phyloP scores from a whole-genome alignment of 371 early-diverging fungal species.

The Parasitella parasitica region DNA sequence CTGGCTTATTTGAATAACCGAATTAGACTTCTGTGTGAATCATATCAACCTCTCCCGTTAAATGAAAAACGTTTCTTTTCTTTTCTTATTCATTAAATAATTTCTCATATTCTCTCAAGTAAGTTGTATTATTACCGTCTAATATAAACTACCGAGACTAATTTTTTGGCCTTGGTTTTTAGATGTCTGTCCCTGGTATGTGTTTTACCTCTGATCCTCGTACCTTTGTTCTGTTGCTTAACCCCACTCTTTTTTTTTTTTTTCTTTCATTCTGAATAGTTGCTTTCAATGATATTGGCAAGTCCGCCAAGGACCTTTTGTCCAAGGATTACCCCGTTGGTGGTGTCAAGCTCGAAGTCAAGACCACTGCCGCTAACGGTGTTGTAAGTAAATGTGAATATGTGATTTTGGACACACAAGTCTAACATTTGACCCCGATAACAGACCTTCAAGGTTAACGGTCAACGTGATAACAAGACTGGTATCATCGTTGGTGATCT shows the following conservation, averaged over 20 bases:
- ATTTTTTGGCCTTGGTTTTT: neutral
- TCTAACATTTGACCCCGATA: neutral
- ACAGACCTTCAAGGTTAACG: slow-evolving; percentile 94
- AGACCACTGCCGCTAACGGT: slow-evolving; percentile 92
- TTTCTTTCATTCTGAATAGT: too few species aligned
- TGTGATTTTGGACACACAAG: neutral
- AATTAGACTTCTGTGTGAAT: neutral
- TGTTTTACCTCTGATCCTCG: neutral
- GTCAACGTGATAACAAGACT: slow-evolving; percentile 91
- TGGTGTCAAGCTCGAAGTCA: slow-evolving; percentile 93
- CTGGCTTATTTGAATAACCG: neutral
- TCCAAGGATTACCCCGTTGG: slow-evolving; percentile 96
- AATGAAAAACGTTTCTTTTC: slow-evolving; percentile 1
- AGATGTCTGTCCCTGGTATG: slow-evolving; percentile 33
- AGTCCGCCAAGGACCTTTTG: slow-evolving; percentile 93
- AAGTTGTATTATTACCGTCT: neutral
- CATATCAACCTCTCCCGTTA: neutral
- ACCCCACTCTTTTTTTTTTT: slow-evolving; percentile 1
- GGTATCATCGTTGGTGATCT: slow-evolving; percentile 93
- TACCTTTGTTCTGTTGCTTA: neutral
- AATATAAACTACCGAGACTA: neutral
- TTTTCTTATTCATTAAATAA: slow-evolving; percentile 5
- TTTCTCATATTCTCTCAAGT: slow-evolving; percentile 6
- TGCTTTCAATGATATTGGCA: slow-evolving; percentile 92
- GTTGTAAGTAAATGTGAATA: slow-evolving; percentile 66